A percentile compares a stretch with the other conserved stretches of the same genome.
phyloP scores from a whole-genome alignment of 805 yeast genomes.

The Saccharomycopsis fodiens region DNA sequence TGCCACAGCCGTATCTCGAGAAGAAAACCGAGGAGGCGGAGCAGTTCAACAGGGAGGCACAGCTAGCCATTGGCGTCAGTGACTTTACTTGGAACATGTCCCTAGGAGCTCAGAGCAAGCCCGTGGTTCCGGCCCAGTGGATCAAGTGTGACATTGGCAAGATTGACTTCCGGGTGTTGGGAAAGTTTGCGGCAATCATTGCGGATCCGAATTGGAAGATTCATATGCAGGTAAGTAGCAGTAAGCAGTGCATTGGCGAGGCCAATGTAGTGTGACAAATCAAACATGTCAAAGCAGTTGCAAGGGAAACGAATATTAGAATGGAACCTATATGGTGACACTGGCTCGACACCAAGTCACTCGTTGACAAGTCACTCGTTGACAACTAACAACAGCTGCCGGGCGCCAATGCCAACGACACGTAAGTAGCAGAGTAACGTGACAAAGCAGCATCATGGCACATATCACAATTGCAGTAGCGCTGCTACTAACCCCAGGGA shows the following conservation, averaged over 20 bases:
- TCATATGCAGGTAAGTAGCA: slow-evolving; percentile 56
- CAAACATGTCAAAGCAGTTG: too few relatives aligned
- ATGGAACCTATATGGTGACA: too few relatives aligned
- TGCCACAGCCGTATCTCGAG: slow-evolving; percentile 28
- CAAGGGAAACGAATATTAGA: too few relatives aligned
- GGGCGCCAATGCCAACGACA: not conserved
- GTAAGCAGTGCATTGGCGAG: not conserved
- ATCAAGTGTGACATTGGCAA: slow-evolving; percentile 75
- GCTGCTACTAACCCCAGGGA: slow-evolving; percentile 64
- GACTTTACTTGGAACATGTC: slow-evolving; percentile 47
- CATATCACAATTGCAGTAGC: slow-evolving; percentile 28
- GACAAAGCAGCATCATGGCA: not conserved
- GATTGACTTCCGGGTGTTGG: slow-evolving; percentile 62
- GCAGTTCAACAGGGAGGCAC: not conserved
- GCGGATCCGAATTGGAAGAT: slow-evolving; percentile 88
- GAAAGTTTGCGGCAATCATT: slow-evolving; percentile 75
- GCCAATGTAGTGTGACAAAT: too few relatives aligned
- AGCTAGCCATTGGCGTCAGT: slow-evolving; percentile 21
- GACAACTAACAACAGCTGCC: not conserved
- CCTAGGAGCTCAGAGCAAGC: slow-evolving; percentile 22
- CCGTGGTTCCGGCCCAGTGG: slow-evolving; percentile 63
- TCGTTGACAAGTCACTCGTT: too few relatives aligned
- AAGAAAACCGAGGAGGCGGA: not conserved
- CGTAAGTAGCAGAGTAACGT: too few relatives aligned
- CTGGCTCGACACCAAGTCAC: too few relatives aligned